Conservation (phyloP, 805 yeast species). For the Debaryomyces maramus region DNA sequence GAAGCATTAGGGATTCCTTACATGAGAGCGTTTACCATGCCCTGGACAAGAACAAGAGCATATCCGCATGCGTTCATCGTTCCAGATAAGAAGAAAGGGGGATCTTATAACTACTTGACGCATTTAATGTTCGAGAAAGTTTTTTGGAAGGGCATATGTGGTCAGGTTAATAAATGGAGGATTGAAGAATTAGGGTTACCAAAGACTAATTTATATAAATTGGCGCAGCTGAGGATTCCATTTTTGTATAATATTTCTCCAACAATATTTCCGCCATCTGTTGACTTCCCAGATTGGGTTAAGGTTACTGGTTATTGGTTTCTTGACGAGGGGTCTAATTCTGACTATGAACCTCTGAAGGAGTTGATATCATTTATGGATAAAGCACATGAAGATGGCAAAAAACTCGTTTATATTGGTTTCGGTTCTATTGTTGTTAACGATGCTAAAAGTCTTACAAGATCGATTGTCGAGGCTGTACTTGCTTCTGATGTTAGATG, state of each 20-base stretch:
- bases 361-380: constrained; percentile 59
- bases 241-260: constrained; percentile 90
- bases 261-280: constrained; percentile 84
- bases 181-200: constrained; percentile 61
- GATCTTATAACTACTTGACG: constrained; percentile 87
- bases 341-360: constrained; percentile 57
- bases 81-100: constrained; percentile 91
- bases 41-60: constrained; percentile 95
- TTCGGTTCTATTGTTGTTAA: constrained; percentile 94
- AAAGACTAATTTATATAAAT: constrained; percentile 63
- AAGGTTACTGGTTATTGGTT: constrained; percentile 96
- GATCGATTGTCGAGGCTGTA: constrained; percentile 78
- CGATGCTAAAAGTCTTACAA: constrained; percentile 75
- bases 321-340: constrained; percentile 61
- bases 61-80: constrained; percentile 96
- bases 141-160: constrained; percentile 89
- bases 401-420: constrained; percentile 86
- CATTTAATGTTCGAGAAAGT: constrained; percentile 91
- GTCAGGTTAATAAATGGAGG: constrained; percentile 89
- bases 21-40: constrained; percentile 96
- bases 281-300: constrained; percentile 95
- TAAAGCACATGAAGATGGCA: constrained; percentile 57
- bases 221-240: constrained; percentile 82
- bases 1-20: constrained; percentile 89
- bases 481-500: constrained; percentile 79